Conservation (phyloP, 768 basidiomycete genomes). For the Scleroderma bovista region DNA sequence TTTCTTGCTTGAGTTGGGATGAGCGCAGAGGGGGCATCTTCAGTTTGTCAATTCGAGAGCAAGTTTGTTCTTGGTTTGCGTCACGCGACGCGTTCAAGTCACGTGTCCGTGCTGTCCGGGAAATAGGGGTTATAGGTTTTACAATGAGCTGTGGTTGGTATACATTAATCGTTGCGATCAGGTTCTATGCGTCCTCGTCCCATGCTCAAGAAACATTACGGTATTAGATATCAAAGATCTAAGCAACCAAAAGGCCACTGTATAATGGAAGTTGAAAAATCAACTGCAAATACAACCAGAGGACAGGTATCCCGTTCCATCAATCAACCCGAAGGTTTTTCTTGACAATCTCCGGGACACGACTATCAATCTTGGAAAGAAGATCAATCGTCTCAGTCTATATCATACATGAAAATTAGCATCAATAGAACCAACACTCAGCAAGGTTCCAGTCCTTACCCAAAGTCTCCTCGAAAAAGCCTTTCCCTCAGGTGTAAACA, state of each 20-base stretch:
- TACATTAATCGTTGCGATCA: too few species aligned
- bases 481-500: slow-evolving; percentile 24
- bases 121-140: too few species aligned
- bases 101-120: slow-evolving; percentile 19
- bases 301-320: too few species aligned
- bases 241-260: too few species aligned
- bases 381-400: slow-evolving; percentile 20
- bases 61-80: slow-evolving; percentile 5
- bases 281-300: too few species aligned
- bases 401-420: background rate
- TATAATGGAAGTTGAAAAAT: too few species aligned
- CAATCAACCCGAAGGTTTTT: slow-evolving; percentile 4
- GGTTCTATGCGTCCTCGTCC: too few species aligned
- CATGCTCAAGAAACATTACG: too few species aligned
- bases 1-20: slow-evolving; percentile 27
- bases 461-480: slow-evolving; percentile 26
- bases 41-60: background rate
- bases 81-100: slow-evolving; percentile 27
- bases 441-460: slow-evolving; percentile 17
- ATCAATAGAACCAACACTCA: background rate
- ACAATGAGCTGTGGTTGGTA: too few species aligned
- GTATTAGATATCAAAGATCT: too few species aligned
- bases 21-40: slow-evolving; percentile 21
- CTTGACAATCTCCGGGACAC: slow-evolving; percentile 17
- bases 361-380: slow-evolving; percentile 15